Evolutionary conservation across 495 filamentous ascomycete species (phyloP).

Genomic region (Thozetella sp.): DNA sequence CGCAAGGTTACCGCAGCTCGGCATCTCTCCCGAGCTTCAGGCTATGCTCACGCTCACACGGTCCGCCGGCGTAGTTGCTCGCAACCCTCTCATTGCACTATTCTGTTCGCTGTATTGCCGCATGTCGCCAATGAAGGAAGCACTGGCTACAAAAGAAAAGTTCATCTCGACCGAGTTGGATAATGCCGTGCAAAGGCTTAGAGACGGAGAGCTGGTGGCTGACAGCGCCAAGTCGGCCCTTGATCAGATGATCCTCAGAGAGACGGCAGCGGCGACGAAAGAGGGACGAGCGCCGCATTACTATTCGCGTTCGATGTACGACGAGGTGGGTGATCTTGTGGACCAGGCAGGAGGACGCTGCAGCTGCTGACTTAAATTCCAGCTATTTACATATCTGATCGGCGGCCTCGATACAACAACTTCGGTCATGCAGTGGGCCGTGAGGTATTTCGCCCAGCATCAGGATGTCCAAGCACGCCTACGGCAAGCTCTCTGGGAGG

Average conservation of each 20-base stretch:
- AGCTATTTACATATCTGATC: not conserved
- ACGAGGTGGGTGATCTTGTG: slow-evolving; percentile 4
- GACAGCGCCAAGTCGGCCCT: not conserved
- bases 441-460: not conserved
- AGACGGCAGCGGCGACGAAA: not conserved
- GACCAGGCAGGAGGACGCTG: too few species aligned
- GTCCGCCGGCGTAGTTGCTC: too few species aligned
- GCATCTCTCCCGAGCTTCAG: too few species aligned
- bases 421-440: not conserved
- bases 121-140: too few species aligned
- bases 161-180: not conserved
- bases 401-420: not conserved
- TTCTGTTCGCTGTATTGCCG: too few species aligned
- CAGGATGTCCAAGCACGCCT: not conserved
- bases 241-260: not conserved
- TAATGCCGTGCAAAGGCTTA: not conserved
- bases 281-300: not conserved
- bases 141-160: not conserved
- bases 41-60: too few species aligned
- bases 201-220: not conserved
- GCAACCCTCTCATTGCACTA: too few species aligned
- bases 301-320: not conserved
- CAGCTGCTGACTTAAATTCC: not conserved
- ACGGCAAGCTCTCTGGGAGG: not conserved
- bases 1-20: too few species aligned